These are phyloP conservation scores for Sicyos edulis DNA, from an alignment of 306 rosid species.

Conservation along the genomic window DNA sequence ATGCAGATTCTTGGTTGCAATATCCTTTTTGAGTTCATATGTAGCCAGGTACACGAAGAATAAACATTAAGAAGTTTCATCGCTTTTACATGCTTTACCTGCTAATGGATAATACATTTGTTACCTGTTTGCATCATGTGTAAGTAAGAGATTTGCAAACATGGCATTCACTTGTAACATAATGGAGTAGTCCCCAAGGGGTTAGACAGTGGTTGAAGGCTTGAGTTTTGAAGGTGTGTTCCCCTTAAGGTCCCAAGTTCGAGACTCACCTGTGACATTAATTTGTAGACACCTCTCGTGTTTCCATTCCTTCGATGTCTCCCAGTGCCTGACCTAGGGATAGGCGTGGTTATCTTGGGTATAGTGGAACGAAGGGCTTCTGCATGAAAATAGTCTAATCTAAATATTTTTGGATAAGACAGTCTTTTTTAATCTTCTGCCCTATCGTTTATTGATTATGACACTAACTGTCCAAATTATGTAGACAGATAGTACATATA, in stretches of 20 bases:
- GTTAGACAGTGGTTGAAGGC: no score
- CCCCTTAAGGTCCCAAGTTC: no score
- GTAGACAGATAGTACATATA: conserved; percentile 74
- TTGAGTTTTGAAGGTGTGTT: no score
- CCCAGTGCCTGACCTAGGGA: no score
- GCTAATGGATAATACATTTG: conserved; percentile 4
- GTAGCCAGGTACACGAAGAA: conserved; percentile 56
- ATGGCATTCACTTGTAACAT: background rate
- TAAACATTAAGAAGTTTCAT: conserved; percentile 15
- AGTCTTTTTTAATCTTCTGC: background rate
- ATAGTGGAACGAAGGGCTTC: background rate
- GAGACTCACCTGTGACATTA: no score
- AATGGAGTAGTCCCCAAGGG: no score
- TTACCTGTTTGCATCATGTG: conserved; percentile 3
- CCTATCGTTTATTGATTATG: conserved; percentile 9
- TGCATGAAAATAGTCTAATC: background rate
- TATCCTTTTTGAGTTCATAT: conserved; percentile 55
- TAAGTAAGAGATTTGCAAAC: background rate
- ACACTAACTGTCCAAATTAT: conserved; percentile 45
- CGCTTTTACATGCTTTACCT: background rate
- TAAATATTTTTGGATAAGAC: background rate
- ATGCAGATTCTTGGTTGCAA: conserved; percentile 76
- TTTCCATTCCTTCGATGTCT: no score
- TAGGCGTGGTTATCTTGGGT: no score
- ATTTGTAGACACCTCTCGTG: no score